phyloP scores from a whole-genome alignment of 73 alveolate genomes.

The Paramecium sexaurelia region DNA sequence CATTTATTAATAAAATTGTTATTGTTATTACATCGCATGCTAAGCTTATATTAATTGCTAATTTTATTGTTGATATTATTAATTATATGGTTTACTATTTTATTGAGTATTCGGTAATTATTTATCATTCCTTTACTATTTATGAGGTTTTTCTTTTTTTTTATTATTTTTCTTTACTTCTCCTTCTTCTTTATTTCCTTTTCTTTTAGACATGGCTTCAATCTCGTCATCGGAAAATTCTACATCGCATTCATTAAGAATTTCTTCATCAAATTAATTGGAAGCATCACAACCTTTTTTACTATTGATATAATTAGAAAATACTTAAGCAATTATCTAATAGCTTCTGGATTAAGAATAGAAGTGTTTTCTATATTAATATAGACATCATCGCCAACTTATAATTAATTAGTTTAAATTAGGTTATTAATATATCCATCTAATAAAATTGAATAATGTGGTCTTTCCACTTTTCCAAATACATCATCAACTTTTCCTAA shows the following conservation, averaged over 20 bases:
- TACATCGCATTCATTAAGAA: slow-evolving; percentile 33
- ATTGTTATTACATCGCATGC: not conserved
- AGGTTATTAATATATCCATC: slow-evolving; percentile 51
- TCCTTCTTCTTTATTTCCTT: slow-evolving; percentile 46
- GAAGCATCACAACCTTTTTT: slow-evolving; percentile 72
- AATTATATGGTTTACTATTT: not conserved
- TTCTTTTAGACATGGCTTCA: slow-evolving; percentile 23
- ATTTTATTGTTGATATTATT: not conserved
- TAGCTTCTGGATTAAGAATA: not conserved
- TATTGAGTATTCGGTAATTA: not conserved
- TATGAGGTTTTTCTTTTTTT: not conserved
- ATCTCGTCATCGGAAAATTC: slow-evolving; percentile 68
- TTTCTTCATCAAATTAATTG: slow-evolving; percentile 69
- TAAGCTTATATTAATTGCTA: not conserved
- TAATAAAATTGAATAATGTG: slow-evolving; percentile 45
- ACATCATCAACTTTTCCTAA: slow-evolving; percentile 69
- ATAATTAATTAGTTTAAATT: not conserved
- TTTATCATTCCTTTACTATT: not conserved
- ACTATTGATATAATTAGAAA: not conserved
- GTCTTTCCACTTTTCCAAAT: slow-evolving; percentile 62
- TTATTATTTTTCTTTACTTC: not conserved
- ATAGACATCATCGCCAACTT: slow-evolving; percentile 52
- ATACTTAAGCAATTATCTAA: not conserved
- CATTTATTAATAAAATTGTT: not conserved
- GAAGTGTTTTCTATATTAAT: slow-evolving; percentile 22